Evolutionary conservation across 2,329 filamentous ascomycete species (phyloP).

Genomic region (Emydomyces testavorans): DNA sequence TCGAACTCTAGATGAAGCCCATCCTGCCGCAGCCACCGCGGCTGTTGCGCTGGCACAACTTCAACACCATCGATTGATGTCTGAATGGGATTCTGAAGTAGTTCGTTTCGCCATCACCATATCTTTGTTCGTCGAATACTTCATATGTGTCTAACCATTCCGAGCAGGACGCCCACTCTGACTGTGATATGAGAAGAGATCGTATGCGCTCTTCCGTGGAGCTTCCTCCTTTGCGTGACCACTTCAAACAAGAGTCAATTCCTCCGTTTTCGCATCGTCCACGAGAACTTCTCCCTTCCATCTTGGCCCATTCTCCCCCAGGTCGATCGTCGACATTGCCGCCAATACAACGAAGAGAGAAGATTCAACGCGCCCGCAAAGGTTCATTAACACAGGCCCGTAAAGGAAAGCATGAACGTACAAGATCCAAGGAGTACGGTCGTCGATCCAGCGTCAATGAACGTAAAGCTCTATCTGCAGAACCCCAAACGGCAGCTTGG

Average conservation of each 20-base stretch:
- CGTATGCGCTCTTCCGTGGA: constrained; percentile 57
- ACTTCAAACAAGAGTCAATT: constrained; percentile 62
- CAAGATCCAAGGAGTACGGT: constrained; percentile 62
- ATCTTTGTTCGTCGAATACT: constrained; percentile 16
- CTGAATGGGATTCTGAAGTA: constrained; percentile 66
- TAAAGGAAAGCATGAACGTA: constrained; percentile 67
- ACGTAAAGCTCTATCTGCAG: constrained; percentile 74
- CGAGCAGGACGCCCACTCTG: constrained; percentile 58
- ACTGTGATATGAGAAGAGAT: constrained; percentile 54
- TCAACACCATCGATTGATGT: constrained; percentile 62
- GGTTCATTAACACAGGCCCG: constrained; percentile 65
- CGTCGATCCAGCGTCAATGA: constrained; percentile 63
- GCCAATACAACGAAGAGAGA: constrained; percentile 63
- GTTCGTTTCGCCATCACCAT: constrained; percentile 40
- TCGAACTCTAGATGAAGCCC: constrained; percentile 54
- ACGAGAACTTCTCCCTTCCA: constrained; percentile 70
- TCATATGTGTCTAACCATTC: constrained; percentile 6
- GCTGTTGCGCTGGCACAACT: constrained; percentile 80
- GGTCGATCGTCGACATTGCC: constrained; percentile 80
- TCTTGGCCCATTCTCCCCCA: constrained; percentile 65
- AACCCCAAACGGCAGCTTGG: constrained; percentile 62
- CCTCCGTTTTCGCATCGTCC: constrained; percentile 50
- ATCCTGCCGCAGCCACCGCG: constrained; percentile 59
- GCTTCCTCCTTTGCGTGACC: constrained; percentile 56
- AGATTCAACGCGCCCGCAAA: constrained; percentile 64